phyloP scores from a whole-genome alignment of 1,284 basidiomycete species.

The Naganishia sp. region DNA sequence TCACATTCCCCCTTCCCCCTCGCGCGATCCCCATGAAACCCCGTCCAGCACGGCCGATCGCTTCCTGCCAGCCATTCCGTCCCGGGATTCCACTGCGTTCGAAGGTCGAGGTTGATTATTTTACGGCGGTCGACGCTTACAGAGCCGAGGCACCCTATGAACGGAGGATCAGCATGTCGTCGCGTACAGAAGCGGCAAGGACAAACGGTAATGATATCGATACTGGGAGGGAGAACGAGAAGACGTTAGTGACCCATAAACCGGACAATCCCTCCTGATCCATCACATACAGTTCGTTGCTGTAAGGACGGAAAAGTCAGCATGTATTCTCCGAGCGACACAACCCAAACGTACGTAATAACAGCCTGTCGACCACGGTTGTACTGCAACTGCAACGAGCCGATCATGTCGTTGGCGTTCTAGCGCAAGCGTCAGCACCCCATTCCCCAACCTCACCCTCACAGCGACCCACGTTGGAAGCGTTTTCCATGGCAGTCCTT shows the following conservation, averaged over 20 bases:
- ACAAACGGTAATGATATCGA: conserved; percentile 50
- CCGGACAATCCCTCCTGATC: not conserved
- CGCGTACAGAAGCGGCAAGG: conserved; percentile 13
- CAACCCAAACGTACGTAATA: conserved; percentile 36
- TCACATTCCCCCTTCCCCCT: conserved; percentile 7
- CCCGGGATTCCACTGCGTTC: not conserved
- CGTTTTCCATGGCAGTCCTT: conserved; percentile 99
- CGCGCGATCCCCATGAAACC: not conserved
- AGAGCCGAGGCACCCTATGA: conserved; percentile 29
- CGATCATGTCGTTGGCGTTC: conserved; percentile 94
- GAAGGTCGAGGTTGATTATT: conserved; percentile 6
- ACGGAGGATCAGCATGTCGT: not conserved
- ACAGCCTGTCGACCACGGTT: conserved; percentile 96
- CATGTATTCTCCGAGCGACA: not conserved
- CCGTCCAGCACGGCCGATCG: not conserved
- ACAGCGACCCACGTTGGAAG: conserved; percentile 67
- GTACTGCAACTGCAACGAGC: conserved; percentile 84
- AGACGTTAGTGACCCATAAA: not conserved
- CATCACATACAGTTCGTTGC: conserved; percentile 46
- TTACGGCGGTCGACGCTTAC: conserved; percentile 21
- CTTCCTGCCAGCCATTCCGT: not conserved
- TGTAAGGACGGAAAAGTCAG: conserved; percentile 17
- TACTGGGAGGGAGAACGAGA: conserved; percentile 29
- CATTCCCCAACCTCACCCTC: not conserved
- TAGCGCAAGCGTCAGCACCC: conserved; percentile 35